Percentiles rank a stretch among this genome's conserved stretches.
phyloP scores from a whole-genome alignment of 345 rosid species.

The Clarkia xantiana region DNA sequence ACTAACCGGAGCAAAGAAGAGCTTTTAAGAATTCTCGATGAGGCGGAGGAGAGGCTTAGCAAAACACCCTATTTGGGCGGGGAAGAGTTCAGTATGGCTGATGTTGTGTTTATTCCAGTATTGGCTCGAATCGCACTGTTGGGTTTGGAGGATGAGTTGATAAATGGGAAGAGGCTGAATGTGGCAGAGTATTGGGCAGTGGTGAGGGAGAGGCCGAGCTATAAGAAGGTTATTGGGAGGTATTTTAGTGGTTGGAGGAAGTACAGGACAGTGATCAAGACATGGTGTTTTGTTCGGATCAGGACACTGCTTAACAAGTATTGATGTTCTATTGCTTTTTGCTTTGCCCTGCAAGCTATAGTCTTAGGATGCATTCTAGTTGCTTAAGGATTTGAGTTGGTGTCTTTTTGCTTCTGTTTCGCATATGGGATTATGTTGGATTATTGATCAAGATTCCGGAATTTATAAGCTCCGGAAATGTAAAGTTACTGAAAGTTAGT shows the following conservation, averaged over 20 bases:
- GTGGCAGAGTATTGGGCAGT: constrained; percentile 53
- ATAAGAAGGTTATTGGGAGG: constrained; percentile 55
- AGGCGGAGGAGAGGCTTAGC: constrained; percentile 43
- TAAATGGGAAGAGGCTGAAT: constrained; percentile 38
- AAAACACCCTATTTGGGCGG: constrained; percentile 44
- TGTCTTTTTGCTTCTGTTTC: too few species aligned
- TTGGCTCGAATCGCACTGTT: constrained; percentile 51
- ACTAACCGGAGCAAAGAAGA: constrained; percentile 38
- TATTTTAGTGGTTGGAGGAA: constrained; percentile 74
- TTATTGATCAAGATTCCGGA: too few species aligned
- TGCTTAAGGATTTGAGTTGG: too few species aligned
- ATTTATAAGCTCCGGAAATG: too few species aligned
- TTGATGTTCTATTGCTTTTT: constrained; percentile 10
- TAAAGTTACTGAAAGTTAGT: too few species aligned
- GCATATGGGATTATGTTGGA: too few species aligned
- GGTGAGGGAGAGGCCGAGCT: constrained; percentile 62
- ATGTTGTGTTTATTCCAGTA: constrained; percentile 61
- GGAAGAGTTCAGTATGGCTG: constrained; percentile 78
- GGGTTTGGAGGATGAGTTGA: constrained; percentile 55
- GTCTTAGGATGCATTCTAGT: too few species aligned
- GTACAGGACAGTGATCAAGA: constrained; percentile 44
- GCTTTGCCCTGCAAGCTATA: neutral
- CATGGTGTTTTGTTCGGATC: constrained; percentile 53
- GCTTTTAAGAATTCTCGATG: constrained; percentile 49
- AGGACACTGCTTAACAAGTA: constrained; percentile 49